These are phyloP conservation scores for Dothideomycetes sp. DNA, from an alignment of 2,329 filamentous ascomycete species.

Conservation along the genomic window DNA sequence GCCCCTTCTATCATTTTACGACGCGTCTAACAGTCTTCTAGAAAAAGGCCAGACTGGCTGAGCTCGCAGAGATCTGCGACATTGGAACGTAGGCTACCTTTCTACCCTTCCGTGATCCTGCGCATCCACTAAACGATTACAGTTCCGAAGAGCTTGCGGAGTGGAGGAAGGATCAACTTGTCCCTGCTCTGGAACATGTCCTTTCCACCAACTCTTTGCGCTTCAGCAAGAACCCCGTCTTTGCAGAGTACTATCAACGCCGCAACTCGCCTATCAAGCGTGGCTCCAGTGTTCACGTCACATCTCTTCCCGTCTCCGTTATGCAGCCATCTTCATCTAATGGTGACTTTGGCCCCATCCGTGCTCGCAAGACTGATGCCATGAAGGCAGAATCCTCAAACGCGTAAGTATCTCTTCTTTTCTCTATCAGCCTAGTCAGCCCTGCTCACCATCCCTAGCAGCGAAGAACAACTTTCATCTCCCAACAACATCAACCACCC, in stretches of 20 bases:
- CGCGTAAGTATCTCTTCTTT: too few species aligned
- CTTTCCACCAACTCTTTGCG: constrained; percentile 57
- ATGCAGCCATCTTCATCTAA: background rate
- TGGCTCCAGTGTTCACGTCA: too few species aligned
- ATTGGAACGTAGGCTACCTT: constrained; percentile 1
- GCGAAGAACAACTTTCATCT: background rate
- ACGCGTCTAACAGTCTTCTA: constrained; percentile 40
- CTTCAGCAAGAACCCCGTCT: constrained; percentile 51
- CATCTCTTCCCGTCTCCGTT: too few species aligned
- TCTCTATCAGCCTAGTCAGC: too few species aligned
- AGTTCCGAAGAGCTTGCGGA: background rate
- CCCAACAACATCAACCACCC: constrained; percentile 1
- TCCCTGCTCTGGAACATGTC: constrained; percentile 60
- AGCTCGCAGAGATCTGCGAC: constrained; percentile 52
- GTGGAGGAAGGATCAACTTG: constrained; percentile 59
- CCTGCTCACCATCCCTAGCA: background rate
- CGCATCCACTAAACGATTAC: constrained; percentile 1
- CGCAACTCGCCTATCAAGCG: constrained; percentile 45
- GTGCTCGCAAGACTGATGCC: constrained; percentile 4
- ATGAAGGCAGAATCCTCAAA: background rate
- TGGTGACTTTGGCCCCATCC: constrained; percentile 20
- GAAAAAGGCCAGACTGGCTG: constrained; percentile 69
- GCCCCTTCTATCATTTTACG: too few species aligned
- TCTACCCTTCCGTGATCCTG: constrained; percentile 5
- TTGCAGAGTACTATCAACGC: constrained; percentile 69